phyloP scores from a whole-genome alignment of 2,329 filamentous ascomycete genomes.

The Claviceps maximensis region DNA sequence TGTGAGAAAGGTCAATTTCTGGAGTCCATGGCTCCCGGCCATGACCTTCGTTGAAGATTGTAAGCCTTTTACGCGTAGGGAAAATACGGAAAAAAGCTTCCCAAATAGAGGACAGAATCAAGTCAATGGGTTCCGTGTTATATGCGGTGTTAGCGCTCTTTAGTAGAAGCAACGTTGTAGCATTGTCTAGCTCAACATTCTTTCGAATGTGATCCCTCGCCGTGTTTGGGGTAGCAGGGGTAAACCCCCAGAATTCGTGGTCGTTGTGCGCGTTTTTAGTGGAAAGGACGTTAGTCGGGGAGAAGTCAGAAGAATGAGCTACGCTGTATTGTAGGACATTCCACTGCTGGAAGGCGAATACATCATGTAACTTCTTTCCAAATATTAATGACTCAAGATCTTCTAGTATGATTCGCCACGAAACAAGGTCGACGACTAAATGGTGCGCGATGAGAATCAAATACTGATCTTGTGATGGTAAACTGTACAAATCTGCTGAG shows the following conservation, averaged over 20 bases:
- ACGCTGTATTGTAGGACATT: constrained; percentile 20
- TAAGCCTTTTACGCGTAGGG: constrained; percentile 14
- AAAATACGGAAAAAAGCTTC: constrained; percentile 18
- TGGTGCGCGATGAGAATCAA: constrained; percentile 23
- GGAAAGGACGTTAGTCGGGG: neutral
- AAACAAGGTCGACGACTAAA: constrained; percentile 30
- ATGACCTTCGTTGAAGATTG: constrained; percentile 12
- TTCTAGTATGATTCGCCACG: constrained; percentile 30
- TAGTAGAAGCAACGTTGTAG: constrained; percentile 4
- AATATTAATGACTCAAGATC: constrained; percentile 28
- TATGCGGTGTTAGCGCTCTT: constrained; percentile 11
- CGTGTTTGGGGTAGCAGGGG: neutral
- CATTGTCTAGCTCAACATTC: neutral
- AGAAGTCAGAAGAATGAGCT: constrained; percentile 1
- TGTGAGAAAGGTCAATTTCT: constrained; percentile 17
- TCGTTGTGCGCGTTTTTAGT: neutral
- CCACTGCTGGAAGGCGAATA: constrained; percentile 23
- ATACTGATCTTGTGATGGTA: constrained; percentile 9
- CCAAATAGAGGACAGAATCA: constrained; percentile 17
- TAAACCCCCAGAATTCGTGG: constrained; percentile 3
- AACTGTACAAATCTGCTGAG: constrained; percentile 3
- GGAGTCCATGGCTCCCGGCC: constrained; percentile 19
- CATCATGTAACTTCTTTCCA: constrained; percentile 6
- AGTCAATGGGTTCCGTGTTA: constrained; percentile 19
- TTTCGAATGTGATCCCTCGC: constrained; percentile 1